phyloP scores from a whole-genome alignment of 768 basidiomycete genomes.

The Mycena maculata region DNA sequence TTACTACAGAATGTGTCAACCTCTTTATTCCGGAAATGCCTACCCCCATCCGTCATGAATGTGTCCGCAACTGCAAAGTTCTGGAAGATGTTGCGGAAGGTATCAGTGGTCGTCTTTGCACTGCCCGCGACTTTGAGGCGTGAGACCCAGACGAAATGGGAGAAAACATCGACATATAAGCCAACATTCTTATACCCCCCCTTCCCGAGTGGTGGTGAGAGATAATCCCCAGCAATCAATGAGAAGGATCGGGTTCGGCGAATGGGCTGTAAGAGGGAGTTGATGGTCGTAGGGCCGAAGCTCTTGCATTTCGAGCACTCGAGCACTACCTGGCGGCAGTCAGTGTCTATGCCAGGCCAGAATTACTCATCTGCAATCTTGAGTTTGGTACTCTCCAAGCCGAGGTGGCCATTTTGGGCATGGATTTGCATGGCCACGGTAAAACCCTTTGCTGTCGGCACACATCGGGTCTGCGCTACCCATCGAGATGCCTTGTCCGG shows the following conservation, averaged over 20 bases:
- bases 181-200: background rate
- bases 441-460: conserved; percentile 22
- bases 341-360: no score
- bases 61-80: background rate
- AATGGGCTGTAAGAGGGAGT: conserved; percentile 26
- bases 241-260: background rate
- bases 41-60: background rate
- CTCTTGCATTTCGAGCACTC: no score
- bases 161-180: background rate
- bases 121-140: background rate
- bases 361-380: no score
- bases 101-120: background rate
- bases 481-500: background rate
- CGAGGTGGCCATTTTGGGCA: conserved; percentile 32
- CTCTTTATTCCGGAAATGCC: background rate
- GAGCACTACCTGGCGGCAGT: no score
- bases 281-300: no score
- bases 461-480: conserved; percentile 3
- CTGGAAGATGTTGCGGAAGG: background rate
- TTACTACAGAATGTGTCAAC: background rate
- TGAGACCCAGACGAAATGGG: background rate
- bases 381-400: no score
- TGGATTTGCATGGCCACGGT: conserved; percentile 9
- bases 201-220: background rate
- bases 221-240: background rate